phyloP scores from a whole-genome alignment of 148 eudicot species.

The Amaranthus hypochondriacus region DNA sequence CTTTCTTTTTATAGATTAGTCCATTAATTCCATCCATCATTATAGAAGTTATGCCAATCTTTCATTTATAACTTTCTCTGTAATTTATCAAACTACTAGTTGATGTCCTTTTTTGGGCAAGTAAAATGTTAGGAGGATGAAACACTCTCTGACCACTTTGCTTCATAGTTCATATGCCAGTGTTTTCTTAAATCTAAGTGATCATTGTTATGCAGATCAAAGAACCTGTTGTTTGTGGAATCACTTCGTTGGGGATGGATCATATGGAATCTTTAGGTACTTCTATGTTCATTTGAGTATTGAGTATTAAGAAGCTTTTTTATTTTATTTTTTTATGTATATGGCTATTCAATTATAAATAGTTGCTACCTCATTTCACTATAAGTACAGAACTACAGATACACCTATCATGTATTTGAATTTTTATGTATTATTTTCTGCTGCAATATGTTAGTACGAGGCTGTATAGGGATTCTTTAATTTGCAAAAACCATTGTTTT shows the following conservation, averaged over 20 bases:
- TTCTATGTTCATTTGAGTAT: constrained; percentile 4
- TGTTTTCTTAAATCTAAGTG: not conserved
- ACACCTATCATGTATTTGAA: not conserved
- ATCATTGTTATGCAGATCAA: constrained; percentile 50
- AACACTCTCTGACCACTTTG: too few relatives aligned
- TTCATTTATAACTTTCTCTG: not conserved
- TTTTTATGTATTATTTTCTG: not conserved
- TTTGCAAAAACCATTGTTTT: constrained; percentile 3
- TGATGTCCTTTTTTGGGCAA: not conserved
- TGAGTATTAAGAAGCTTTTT: not conserved
- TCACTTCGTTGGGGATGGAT: constrained; percentile 83
- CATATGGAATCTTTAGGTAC: constrained; percentile 75
- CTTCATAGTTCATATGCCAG: too few relatives aligned
- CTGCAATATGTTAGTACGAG: constrained; percentile 4
- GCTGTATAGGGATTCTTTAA: not conserved
- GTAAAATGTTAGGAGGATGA: too few relatives aligned
- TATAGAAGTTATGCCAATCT: not conserved
- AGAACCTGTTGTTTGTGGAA: constrained; percentile 79
- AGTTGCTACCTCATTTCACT: not conserved
- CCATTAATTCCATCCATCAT: not conserved
- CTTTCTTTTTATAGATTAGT: too few relatives aligned
- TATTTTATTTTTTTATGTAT: too few relatives aligned
- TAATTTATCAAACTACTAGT: not conserved
- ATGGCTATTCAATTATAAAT: not conserved
- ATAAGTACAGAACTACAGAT: not conserved